phyloP scores from a whole-genome alignment of 108 stramenopile species.

The Cylindrotheca closterium region DNA sequence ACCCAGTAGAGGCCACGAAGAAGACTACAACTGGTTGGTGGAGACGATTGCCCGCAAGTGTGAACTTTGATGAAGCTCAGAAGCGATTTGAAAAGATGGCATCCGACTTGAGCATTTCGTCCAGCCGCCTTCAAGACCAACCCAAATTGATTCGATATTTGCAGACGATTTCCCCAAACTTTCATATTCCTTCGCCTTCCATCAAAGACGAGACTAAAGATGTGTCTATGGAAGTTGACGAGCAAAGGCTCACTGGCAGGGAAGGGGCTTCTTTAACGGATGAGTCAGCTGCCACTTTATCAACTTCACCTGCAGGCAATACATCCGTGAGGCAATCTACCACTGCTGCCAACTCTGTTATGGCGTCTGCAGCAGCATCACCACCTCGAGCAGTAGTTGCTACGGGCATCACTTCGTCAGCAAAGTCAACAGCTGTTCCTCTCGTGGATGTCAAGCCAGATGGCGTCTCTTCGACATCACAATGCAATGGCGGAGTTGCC shows the following conservation, averaged over 20 bases:
- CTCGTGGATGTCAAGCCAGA: too few relatives aligned
- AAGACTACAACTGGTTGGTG: slow-evolving; percentile 11
- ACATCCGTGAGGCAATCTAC: too few relatives aligned
- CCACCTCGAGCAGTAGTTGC: too few relatives aligned
- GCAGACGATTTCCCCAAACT: slow-evolving; percentile 11
- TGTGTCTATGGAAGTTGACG: neutral
- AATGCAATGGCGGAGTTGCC: too few relatives aligned
- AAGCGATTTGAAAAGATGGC: slow-evolving; percentile 5
- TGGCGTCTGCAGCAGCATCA: too few relatives aligned
- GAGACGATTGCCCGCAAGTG: slow-evolving; percentile 2
- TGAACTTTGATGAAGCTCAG: slow-evolving; percentile 12
- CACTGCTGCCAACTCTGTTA: too few relatives aligned
- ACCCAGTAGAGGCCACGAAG: neutral
- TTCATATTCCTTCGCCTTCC: slow-evolving; percentile 6
- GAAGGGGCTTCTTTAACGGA: too few relatives aligned
- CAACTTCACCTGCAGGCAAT: too few relatives aligned
- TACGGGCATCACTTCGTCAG: too few relatives aligned
- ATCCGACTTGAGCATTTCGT: slow-evolving; percentile 2
- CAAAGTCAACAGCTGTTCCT: too few relatives aligned
- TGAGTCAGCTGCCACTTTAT: too few relatives aligned
- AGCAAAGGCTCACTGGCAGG: neutral
- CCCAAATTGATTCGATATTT: slow-evolving; percentile 10
- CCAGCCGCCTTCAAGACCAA: slow-evolving; percentile 3
- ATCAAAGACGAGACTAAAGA: neutral
- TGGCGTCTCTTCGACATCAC: too few relatives aligned